Evolutionary conservation across 164 flowering plant genomes (phyloP), one percentile per base, ranked within the genome.

Genomic region (Pachysandra terminalis): DNA sequence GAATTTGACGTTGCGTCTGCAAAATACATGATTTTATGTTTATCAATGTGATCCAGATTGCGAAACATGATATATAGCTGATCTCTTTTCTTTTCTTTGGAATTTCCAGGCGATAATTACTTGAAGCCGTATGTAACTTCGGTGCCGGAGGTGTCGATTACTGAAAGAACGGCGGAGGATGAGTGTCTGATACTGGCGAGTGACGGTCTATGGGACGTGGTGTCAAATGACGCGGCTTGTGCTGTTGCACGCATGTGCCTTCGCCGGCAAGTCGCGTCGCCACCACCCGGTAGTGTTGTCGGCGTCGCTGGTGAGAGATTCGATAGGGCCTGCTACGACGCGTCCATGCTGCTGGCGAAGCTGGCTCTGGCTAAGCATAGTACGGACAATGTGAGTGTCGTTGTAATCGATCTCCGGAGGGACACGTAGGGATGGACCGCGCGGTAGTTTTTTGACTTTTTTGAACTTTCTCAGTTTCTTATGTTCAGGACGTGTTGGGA

Each of bases 171-270:
- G 19, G 75, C 56, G 3, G 85, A 81, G 59, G 97, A 89, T 68
- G 94, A 91, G 57, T 91, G 87, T 63, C 61, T 91, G 59, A 91
- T 91, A 0, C 67, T 89, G 32, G 97, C 91, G 0, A 91, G 94
- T 69, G 97, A 91, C 52, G 93, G 96, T 0, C 71, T 90, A 15
- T 90, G 96, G 96, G 96, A 88, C 53, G 92, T 88, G 28, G 87
- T 91, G 21, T 69, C 90, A 0, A 86, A 86, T 71, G 86, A 87
- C n/a, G 82, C 80, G 1, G 94, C 91, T 0, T 86, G 91, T 66
- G 75, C 76, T 1, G 88, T 91, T 24, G 96, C 83, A 0, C 77
- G 91, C 14, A 86, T 83, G 96, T 91, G 97, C 67, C 71, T 91
- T 17, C 73, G 74, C 9, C 82, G 88, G 2, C 74, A 77, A 14